Evolutionary conservation across 306 rosid species (phyloP).

Genomic region (Aeschynomene evenia): DNA sequence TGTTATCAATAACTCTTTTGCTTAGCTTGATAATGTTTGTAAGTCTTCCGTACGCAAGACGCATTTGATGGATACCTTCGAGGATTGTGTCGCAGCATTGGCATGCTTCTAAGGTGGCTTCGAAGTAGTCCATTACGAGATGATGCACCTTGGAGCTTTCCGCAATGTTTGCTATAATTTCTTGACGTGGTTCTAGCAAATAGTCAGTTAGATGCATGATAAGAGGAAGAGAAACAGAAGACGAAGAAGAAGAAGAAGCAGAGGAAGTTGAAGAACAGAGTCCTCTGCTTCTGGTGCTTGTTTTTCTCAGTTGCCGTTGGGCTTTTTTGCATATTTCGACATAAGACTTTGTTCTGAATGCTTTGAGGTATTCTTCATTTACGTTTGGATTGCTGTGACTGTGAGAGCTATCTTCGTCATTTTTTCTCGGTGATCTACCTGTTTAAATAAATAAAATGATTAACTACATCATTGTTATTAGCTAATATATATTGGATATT

Average conservation of each 20-base stretch:
- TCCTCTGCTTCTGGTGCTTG: background rate
- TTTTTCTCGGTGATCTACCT: conserved; percentile 48
- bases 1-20: background rate
- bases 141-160: conserved; percentile 40
- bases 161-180: conserved; percentile 39
- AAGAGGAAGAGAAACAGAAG: background rate
- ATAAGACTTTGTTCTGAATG: conserved; percentile 77
- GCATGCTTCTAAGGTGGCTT: conserved; percentile 61
- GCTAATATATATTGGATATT: background rate
- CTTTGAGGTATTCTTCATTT: conserved; percentile 60
- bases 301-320: conserved; percentile 12
- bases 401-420: conserved; percentile 38
- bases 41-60: conserved; percentile 33
- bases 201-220: conserved; percentile 11
- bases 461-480: background rate
- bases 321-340: conserved; percentile 61
- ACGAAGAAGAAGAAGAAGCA: background rate
- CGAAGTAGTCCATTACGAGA: conserved; percentile 65
- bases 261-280: background rate
- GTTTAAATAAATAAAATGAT: conserved; percentile 17
- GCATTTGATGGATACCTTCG: conserved; percentile 51
- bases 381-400: conserved; percentile 46
- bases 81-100: conserved; percentile 57
- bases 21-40: conserved; percentile 33
- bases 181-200: conserved; percentile 68